Conservation (phyloP, 2,329 filamentous ascomycete genomes). For the Penicillium concentricum region DNA sequence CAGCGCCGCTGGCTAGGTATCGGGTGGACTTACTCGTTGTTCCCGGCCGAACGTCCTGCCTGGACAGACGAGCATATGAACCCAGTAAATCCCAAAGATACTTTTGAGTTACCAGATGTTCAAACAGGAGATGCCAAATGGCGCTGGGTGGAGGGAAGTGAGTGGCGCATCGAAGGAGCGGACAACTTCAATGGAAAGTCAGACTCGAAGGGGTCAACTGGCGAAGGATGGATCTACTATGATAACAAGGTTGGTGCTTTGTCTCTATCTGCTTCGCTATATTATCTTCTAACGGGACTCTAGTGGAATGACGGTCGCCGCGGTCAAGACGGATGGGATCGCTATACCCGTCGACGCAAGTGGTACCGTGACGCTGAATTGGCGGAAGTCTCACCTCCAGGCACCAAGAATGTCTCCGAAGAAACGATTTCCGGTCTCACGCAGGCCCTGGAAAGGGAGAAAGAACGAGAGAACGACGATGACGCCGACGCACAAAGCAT, state of each 20-base stretch:
- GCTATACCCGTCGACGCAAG: constrained; percentile 88
- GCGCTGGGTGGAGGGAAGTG: constrained; percentile 81
- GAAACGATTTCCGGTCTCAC: constrained; percentile 40
- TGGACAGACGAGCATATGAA: constrained; percentile 98
- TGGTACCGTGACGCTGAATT: constrained; percentile 97
- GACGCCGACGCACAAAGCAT: constrained; percentile 30
- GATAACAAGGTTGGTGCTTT: constrained; percentile 76
- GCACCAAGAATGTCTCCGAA: constrained; percentile 44
- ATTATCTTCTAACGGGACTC: constrained; percentile 2
- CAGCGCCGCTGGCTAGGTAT: constrained; percentile 92
- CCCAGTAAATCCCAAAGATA: constrained; percentile 69
- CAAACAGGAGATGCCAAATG: constrained; percentile 63
- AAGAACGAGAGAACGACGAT: constrained; percentile 25
- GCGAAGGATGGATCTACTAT: constrained; percentile 92
- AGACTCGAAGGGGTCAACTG: constrained; percentile 48
- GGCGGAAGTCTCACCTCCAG: constrained; percentile 62
- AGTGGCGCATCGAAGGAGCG: constrained; percentile 81
- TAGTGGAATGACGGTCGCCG: constrained; percentile 88
- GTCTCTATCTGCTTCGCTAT: not conserved
- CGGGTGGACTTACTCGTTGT: constrained; percentile 89
- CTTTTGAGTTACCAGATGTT: constrained; percentile 67
- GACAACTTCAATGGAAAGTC: constrained; percentile 36
- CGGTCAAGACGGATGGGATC: constrained; percentile 85
- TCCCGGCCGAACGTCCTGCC: constrained; percentile 82
- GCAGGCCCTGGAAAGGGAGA: constrained; percentile 21